Conservation (phyloP, 176 grass and related monocot species). For the Aegilops umbellulata region DNA sequence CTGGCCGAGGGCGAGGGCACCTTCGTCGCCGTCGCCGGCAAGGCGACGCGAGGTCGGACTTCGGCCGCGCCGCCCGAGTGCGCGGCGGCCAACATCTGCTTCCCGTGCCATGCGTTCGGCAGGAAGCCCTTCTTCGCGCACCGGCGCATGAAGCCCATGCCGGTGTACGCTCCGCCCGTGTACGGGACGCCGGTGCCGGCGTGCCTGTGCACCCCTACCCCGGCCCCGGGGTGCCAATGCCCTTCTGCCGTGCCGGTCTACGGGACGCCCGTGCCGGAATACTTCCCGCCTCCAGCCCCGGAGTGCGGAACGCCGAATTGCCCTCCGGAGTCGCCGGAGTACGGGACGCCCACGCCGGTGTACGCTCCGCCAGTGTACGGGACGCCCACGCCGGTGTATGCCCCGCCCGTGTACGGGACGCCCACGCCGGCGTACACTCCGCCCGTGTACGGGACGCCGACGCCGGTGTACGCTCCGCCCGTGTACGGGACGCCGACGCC, state of each 20-base stretch:
- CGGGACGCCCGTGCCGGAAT: not conserved
- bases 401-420: not conserved
- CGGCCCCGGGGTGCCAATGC: not conserved
- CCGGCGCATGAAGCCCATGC: not conserved
- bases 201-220: not conserved
- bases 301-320: not conserved
- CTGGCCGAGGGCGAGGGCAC: not conserved
- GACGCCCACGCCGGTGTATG: not conserved
- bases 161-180: not conserved
- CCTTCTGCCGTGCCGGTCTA: not conserved
- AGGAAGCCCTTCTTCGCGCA: not conserved
- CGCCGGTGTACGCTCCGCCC: not conserved
- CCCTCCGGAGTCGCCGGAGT: not conserved
- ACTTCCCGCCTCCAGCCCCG: not conserved
- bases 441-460: not conserved
- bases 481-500: not conserved
- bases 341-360: not conserved
- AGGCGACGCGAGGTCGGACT: not conserved
- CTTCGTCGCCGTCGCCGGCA: slow-evolving; percentile 8
- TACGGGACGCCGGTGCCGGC: not conserved
- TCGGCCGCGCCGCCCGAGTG: not conserved
- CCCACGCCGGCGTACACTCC: not conserved
- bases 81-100: not conserved
- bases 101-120: not conserved
- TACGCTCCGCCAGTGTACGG: not conserved